These are phyloP conservation scores for Saccharomycopsis sp. DNA, from an alignment of 805 yeast species.

Conservation along the genomic window DNA sequence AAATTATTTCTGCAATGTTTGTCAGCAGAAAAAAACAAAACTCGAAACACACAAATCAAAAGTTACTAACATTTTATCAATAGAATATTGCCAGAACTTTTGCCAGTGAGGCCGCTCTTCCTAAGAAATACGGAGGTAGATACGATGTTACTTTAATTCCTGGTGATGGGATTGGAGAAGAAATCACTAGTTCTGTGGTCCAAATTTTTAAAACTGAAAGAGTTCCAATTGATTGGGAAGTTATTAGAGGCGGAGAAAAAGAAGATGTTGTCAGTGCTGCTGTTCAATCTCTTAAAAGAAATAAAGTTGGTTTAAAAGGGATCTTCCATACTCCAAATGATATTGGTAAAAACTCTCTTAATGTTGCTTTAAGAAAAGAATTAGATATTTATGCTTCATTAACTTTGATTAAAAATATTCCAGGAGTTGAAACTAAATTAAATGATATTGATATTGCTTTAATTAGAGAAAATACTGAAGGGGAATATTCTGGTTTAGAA, in stretches of 20 bases:
- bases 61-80: neutral
- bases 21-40: no score
- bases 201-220: slow-evolving; percentile 78
- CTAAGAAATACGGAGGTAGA: slow-evolving; percentile 91
- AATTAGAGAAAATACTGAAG: slow-evolving; percentile 98
- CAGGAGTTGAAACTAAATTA: slow-evolving; percentile 87
- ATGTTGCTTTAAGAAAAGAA: slow-evolving; percentile 94
- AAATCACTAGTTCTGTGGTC: slow-evolving; percentile 88
- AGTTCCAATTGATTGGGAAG: slow-evolving; percentile 92
- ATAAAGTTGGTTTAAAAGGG: slow-evolving; percentile 95
- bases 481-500: slow-evolving; percentile 97
- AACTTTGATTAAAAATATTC: slow-evolving; percentile 86
- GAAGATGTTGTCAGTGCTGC: slow-evolving; percentile 68
- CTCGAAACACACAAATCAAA: no score
- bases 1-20: no score
- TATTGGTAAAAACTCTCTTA: slow-evolving; percentile 72
- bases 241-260: slow-evolving; percentile 53
- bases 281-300: slow-evolving; percentile 84
- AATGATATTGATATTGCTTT: slow-evolving; percentile 84
- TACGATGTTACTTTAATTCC: slow-evolving; percentile 92
- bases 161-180: slow-evolving; percentile 97
- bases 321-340: slow-evolving; percentile 62
- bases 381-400: slow-evolving; percentile 91
- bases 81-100: slow-evolving; percentile 21
- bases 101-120: slow-evolving; percentile 58